Conservation (phyloP, 371 early-diverging fungal species). For the Apophysomyces sp. region DNA sequence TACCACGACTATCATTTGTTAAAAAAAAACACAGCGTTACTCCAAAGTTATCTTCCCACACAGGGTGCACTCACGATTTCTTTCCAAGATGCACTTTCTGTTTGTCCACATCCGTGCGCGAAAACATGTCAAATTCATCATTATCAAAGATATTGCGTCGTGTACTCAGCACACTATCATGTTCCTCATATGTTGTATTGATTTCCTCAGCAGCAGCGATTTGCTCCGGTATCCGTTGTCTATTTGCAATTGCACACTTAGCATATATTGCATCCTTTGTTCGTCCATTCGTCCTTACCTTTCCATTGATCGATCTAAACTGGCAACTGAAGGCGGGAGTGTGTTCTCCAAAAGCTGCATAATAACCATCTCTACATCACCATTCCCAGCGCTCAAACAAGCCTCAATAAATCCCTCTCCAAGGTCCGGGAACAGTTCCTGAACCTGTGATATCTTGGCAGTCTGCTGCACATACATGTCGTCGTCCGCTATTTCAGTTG, state of each 20-base stretch:
- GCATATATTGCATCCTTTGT: too few species aligned
- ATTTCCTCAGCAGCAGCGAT: background rate
- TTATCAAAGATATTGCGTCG: constrained; percentile 89
- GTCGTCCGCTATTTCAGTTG: too few species aligned
- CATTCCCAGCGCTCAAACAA: constrained; percentile 64
- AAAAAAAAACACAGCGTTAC: too few species aligned
- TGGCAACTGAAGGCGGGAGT: constrained; percentile 63
- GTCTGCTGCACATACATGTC: constrained; percentile 38
- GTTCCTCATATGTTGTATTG: background rate
- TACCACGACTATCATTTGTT: constrained; percentile 46
- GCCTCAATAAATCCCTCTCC: constrained; percentile 89
- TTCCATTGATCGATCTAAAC: constrained; percentile 65
- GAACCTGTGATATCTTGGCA: constrained; percentile 71
- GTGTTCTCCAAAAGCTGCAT: constrained; percentile 75
- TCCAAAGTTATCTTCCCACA: background rate
- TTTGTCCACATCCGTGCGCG: constrained; percentile 51
- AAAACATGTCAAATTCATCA: constrained; percentile 90
- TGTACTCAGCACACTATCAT: constrained; percentile 42
- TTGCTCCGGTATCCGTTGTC: background rate
- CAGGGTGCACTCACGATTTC: constrained; percentile 44
- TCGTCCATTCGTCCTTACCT: constrained; percentile 13
- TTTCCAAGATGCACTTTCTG: constrained; percentile 74
- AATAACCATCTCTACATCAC: constrained; percentile 70
- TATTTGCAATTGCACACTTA: background rate
- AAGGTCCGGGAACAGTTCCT: constrained; percentile 83